Evolutionary conservation across 1,139 yeast genomes (phyloP), one percentile per base, ranked within the genome.

Genomic region (Pichia sp.): DNA sequence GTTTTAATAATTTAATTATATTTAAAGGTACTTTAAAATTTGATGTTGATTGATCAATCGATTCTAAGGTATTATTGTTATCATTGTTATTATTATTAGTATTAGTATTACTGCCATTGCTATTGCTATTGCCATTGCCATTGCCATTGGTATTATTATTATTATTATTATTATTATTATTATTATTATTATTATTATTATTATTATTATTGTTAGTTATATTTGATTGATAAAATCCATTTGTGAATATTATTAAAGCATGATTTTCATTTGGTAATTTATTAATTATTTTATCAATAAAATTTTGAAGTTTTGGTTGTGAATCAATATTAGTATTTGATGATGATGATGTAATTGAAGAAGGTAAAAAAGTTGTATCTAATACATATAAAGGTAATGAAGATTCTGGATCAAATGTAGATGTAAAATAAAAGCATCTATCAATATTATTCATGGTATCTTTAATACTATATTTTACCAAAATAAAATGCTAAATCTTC

Each of bases 1-100:
- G 69, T 56, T 85, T 78, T 58, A 87, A 78, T 53, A 90, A 81
- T 59, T 81, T 83, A 42, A 90, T 70, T 47, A 65, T 45, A 43
- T 59, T 61, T 34, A 62, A 26, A 1, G 68, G 66, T 28, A 62
- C 40, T 33, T 56, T 56, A 11, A 59, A 47, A 26, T 46, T 43
- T 30, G 51, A 49, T 18, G 18, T 18, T 18, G 18, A 18, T 18
- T 18, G 18, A 18, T 18, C 18, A 18, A 18, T 18, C 1, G 18
- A 18, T 18, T 18, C 18, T 18, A 18, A 18, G 18, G 18, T 18
- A 18, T 18, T 18, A 18, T 1, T 18, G 18, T 18, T 18, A 18
- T 18, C 18, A 18, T 18, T 18, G 1, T 18, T 18, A 18, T 18
- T 18, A 18, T 1, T 18, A 18, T 18, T 18, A 18, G 18, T 18